phyloP scores from a whole-genome alignment of 441 rosid species.

The Adansonia grandidieri region DNA sequence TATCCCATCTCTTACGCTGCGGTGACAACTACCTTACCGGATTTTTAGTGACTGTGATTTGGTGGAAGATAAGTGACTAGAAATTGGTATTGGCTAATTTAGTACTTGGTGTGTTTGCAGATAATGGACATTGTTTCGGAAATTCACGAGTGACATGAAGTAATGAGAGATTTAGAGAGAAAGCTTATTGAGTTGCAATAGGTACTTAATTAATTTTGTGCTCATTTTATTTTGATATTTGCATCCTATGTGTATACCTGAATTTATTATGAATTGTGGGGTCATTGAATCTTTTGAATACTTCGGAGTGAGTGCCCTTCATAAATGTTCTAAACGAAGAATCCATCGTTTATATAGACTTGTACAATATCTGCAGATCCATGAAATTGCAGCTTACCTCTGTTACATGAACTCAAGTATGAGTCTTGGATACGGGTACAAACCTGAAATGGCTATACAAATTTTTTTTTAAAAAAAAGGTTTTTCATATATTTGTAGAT shows the following conservation, averaged over 20 bases:
- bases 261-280: neutral
- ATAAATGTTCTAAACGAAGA: neutral
- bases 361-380: neutral
- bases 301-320: neutral
- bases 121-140: constrained; percentile 95
- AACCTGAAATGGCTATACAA: no score
- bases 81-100: constrained; percentile 2
- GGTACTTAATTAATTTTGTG: constrained; percentile 46
- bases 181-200: constrained; percentile 94
- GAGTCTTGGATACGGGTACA: no score
- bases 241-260: neutral
- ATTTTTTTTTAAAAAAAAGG: no score
- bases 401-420: no score
- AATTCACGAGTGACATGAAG: constrained; percentile 99
- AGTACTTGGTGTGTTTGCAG: constrained; percentile 43
- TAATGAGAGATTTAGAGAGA: constrained; percentile 83
- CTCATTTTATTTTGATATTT: neutral
- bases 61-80: constrained; percentile 15
- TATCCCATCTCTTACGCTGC: constrained; percentile 15
- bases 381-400: neutral
- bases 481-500: no score
- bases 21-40: neutral
- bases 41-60: constrained; percentile 1
- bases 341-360: neutral
- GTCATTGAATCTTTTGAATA: neutral